Conservation (phyloP, 495 filamentous ascomycete genomes). For the Xylaria venustula region DNA sequence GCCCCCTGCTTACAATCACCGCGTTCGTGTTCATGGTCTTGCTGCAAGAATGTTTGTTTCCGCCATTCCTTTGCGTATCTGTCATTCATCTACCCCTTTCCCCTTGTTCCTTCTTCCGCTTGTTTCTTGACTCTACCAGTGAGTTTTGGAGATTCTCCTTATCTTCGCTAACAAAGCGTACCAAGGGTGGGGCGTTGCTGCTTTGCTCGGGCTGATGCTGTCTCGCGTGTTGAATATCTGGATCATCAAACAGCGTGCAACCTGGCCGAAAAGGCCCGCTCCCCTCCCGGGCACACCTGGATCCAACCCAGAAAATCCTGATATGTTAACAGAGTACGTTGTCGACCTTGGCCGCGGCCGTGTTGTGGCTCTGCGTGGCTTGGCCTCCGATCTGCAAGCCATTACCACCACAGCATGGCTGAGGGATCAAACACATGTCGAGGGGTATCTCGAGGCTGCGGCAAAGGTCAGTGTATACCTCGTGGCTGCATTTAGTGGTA, state of each 20-base stretch:
- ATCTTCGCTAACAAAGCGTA: background rate
- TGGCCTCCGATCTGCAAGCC: conserved; percentile 55
- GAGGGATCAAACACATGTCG: conserved; percentile 46
- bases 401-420: conserved; percentile 58
- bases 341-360: conserved; percentile 32
- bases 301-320: conserved; percentile 14
- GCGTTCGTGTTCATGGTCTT: conserved; percentile 40
- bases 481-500: conserved; percentile 50
- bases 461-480: conserved; percentile 57
- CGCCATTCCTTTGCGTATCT: background rate
- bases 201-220: conserved; percentile 46
- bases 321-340: conserved; percentile 29
- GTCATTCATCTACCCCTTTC: background rate
- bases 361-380: conserved; percentile 49
- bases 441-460: conserved; percentile 44
- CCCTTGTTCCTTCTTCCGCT: background rate
- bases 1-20: conserved; percentile 41
- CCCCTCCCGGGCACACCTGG: background rate
- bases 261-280: conserved; percentile 17
- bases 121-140: background rate
- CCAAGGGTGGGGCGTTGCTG: conserved; percentile 47
- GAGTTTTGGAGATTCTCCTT: background rate
- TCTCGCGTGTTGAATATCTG: conserved; percentile 55
- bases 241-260: conserved; percentile 50
- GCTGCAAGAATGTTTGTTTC: conserved; percentile 43